phyloP scores from a whole-genome alignment of 495 filamentous ascomycete genomes.

The Penicillium chermesinum region DNA sequence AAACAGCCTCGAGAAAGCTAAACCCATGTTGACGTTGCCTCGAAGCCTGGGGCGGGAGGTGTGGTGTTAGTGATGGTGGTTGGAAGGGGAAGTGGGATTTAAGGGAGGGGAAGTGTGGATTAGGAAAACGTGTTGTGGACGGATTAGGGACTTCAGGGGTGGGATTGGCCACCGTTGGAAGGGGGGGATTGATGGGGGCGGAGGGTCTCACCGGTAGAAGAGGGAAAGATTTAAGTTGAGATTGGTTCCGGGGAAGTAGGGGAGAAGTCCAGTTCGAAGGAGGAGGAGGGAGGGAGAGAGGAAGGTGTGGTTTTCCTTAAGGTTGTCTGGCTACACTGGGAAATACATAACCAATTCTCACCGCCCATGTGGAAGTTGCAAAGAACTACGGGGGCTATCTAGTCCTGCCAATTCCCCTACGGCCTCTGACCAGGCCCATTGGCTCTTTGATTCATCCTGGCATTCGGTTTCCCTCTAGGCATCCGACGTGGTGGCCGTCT shows the following conservation, averaged over 20 bases:
- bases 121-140: slow-evolving; percentile 30
- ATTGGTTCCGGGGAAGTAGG: slow-evolving; percentile 18
- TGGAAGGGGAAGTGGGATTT: slow-evolving; percentile 6
- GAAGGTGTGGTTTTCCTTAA: slow-evolving; percentile 14
- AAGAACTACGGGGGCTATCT: background rate
- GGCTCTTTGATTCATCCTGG: background rate
- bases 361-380: background rate
- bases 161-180: slow-evolving; percentile 6
- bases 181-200: slow-evolving; percentile 13
- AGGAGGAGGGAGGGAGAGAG: slow-evolving; percentile 15
- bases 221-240: background rate
- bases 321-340: slow-evolving; percentile 18
- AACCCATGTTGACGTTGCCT: slow-evolving; percentile 76
- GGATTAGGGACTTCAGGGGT: slow-evolving; percentile 20
- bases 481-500: background rate
- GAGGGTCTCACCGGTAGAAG: slow-evolving; percentile 10
- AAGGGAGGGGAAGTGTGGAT: slow-evolving; percentile 12
- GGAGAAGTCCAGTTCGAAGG: background rate
- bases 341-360: slow-evolving; percentile 15
- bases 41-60: slow-evolving; percentile 17
- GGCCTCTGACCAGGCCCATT: no score
- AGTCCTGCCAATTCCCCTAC: no score
- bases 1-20: slow-evolving; percentile 88
- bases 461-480: background rate
- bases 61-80: slow-evolving; percentile 17